Percentiles rank a stretch among this genome's conserved stretches.
These are phyloP conservation scores for Globisporangium nodosum DNA, from an alignment of 352 stramenopile species.

Conservation along the genomic window DNA sequence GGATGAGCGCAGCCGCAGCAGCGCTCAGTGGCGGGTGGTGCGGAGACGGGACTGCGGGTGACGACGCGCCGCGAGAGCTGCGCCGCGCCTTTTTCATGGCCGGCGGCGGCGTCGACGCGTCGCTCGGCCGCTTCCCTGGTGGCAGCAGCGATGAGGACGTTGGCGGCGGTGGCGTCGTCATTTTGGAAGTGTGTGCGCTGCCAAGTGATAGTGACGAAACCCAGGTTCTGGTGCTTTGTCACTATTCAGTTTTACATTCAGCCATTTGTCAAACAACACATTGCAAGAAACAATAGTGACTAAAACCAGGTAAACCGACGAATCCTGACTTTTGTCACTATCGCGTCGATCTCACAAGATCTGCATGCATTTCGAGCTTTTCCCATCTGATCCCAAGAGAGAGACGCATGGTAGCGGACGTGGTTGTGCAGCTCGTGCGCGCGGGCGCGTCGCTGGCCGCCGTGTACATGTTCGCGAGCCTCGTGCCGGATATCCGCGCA, in stretches of 20 bases:
- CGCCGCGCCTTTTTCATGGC: not conserved
- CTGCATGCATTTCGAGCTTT: not conserved
- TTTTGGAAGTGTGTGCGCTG: too few species aligned
- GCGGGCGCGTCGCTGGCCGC: slow-evolving; percentile 35
- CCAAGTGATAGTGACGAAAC: too few species aligned
- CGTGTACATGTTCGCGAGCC: slow-evolving; percentile 40
- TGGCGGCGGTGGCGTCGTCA: not conserved
- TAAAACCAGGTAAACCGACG: too few species aligned
- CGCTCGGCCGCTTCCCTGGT: not conserved
- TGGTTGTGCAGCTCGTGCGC: slow-evolving; percentile 27
- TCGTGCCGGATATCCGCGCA: slow-evolving; percentile 28
- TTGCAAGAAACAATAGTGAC: too few species aligned
- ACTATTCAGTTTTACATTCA: too few species aligned
- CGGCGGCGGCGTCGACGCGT: not conserved
- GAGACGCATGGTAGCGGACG: slow-evolving; percentile 16
- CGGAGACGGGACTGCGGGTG: too few species aligned
- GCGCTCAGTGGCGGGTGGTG: not conserved
- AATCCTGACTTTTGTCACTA: too few species aligned
- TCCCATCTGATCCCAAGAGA: not conserved
- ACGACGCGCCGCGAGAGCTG: too few species aligned
- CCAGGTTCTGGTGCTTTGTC: too few species aligned
- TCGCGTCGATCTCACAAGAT: too few species aligned
- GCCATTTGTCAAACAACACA: too few species aligned
- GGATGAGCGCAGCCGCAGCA: not conserved
- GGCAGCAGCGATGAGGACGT: too few species aligned